A percentile compares a stretch with the other conserved stretches of the same genome.
Conservation (phyloP, 1,284 basidiomycete species). For the Pseudozyma hubeiensis region DNA sequence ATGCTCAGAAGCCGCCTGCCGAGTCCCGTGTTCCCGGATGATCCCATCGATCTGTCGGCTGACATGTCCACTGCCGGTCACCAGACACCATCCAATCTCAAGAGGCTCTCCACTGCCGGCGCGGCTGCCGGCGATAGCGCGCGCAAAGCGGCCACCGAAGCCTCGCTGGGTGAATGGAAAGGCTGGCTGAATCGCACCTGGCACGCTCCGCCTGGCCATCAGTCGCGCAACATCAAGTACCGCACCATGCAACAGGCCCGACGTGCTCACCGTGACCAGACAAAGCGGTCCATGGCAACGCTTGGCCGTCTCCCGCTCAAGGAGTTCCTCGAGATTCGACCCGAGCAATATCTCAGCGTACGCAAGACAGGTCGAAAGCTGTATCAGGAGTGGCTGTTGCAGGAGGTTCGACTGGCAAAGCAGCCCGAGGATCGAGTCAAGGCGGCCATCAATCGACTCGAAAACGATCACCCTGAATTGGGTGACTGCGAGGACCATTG, state of each 20-base stretch:
- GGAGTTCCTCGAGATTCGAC: conserved; percentile 54
- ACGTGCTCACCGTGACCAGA: conserved; percentile 43
- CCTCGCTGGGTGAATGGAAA: conserved; percentile 49
- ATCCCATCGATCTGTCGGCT: conserved; percentile 37
- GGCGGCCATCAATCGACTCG: conserved; percentile 51
- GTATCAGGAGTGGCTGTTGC: conserved; percentile 56
- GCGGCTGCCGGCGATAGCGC: conserved; percentile 22
- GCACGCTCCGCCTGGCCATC: conserved; percentile 35
- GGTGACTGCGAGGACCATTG: conserved; percentile 57
- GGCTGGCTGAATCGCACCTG: conserved; percentile 46
- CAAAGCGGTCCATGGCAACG: conserved; percentile 53
- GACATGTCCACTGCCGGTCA: conserved; percentile 25
- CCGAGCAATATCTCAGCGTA: conserved; percentile 51
- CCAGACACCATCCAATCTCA: conserved; percentile 31
- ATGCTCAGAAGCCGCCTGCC: conserved; percentile 43
- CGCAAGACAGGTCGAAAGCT: conserved; percentile 53
- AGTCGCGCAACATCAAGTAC: conserved; percentile 43
- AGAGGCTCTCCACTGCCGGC: conserved; percentile 32
- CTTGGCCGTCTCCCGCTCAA: conserved; percentile 55
- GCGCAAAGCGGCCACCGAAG: conserved; percentile 31
- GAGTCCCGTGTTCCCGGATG: conserved; percentile 48
- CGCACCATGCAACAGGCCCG: conserved; percentile 50
- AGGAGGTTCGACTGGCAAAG: conserved; percentile 55
- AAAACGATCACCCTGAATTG: conserved; percentile 46
- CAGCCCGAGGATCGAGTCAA: conserved; percentile 53